Conservation (phyloP, 495 filamentous ascomycete genomes). For the Penicillium antarcticum region DNA sequence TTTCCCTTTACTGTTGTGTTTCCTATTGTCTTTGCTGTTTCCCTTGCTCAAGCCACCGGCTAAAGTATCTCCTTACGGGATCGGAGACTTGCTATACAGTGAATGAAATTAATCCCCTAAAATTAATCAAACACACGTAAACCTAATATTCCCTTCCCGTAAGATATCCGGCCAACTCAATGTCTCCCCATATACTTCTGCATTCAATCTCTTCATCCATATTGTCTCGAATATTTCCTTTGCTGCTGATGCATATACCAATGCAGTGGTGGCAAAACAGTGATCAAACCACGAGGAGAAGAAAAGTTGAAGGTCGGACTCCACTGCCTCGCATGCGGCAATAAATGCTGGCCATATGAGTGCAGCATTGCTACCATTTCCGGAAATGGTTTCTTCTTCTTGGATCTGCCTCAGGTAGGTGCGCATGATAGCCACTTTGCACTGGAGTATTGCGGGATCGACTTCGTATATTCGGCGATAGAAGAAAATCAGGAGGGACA, state of each 20-base stretch:
- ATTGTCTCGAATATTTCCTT: slow-evolving; percentile 13
- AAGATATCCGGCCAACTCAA: slow-evolving; percentile 18
- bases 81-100: no score
- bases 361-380: slow-evolving; percentile 8
- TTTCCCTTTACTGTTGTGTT: no score
- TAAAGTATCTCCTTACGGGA: no score
- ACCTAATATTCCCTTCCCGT: slow-evolving; percentile 11
- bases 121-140: slow-evolving; percentile 13
- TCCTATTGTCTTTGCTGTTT: no score
- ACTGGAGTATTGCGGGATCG: slow-evolving; percentile 14
- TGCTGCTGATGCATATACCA: slow-evolving; percentile 9
- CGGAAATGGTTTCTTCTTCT: background rate
- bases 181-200: background rate
- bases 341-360: slow-evolving; percentile 25
- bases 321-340: slow-evolving; percentile 18
- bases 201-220: slow-evolving; percentile 11
- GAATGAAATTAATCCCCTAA: no score
- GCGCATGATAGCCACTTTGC: slow-evolving; percentile 10
- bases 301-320: slow-evolving; percentile 6
- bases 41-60: no score
- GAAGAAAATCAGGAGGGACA: slow-evolving; percentile 17
- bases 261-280: slow-evolving; percentile 9
- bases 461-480: slow-evolving; percentile 21
- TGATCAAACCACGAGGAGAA: slow-evolving; percentile 19
- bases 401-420: slow-evolving; percentile 2